Percentiles rank a stretch among this genome's conserved stretches.
These are phyloP conservation scores for Aureobasidium mangrovei DNA, from an alignment of 2,329 filamentous ascomycete species.

Conservation along the genomic window DNA sequence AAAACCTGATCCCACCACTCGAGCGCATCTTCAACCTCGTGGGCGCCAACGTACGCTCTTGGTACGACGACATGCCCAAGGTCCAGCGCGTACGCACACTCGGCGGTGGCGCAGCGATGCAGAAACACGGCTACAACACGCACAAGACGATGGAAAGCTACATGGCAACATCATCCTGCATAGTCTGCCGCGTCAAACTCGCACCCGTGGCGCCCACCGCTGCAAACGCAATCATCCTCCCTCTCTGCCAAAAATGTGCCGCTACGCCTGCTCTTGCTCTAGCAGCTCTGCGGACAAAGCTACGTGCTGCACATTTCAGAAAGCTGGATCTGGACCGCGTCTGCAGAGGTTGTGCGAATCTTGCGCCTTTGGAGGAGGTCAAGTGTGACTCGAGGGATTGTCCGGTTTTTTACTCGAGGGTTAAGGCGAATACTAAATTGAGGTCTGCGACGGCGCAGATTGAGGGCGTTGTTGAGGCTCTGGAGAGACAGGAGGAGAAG, in stretches of 20 bases:
- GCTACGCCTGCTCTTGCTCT: constrained; percentile 51
- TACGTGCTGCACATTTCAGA: constrained; percentile 56
- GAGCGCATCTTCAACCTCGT: constrained; percentile 96
- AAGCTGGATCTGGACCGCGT: constrained; percentile 57
- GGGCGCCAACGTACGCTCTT: constrained; percentile 78
- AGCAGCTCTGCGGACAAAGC: constrained; percentile 51
- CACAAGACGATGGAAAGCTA: constrained; percentile 82
- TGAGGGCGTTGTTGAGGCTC: constrained; percentile 34
- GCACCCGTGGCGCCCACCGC: constrained; percentile 24
- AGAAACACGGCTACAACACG: background rate
- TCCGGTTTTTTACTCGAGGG: constrained; percentile 76
- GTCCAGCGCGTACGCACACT: constrained; percentile 64
- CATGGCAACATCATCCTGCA: constrained; percentile 69
- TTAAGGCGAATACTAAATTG: constrained; percentile 49
- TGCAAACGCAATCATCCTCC: constrained; percentile 24
- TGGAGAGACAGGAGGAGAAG: constrained; percentile 29
- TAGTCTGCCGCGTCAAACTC: constrained; percentile 62
- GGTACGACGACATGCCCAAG: constrained; percentile 97
- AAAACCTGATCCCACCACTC: constrained; percentile 88
- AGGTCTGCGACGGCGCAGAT: constrained; percentile 31
- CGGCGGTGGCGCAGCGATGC: constrained; percentile 28
- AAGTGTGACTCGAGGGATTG: constrained; percentile 86
- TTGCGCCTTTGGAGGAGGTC: constrained; percentile 68
- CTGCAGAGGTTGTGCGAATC: constrained; percentile 70
- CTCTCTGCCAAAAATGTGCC: constrained; percentile 53